phyloP scores from a whole-genome alignment of 192 early-diverging fungal genomes.

The Podila horticola region DNA sequence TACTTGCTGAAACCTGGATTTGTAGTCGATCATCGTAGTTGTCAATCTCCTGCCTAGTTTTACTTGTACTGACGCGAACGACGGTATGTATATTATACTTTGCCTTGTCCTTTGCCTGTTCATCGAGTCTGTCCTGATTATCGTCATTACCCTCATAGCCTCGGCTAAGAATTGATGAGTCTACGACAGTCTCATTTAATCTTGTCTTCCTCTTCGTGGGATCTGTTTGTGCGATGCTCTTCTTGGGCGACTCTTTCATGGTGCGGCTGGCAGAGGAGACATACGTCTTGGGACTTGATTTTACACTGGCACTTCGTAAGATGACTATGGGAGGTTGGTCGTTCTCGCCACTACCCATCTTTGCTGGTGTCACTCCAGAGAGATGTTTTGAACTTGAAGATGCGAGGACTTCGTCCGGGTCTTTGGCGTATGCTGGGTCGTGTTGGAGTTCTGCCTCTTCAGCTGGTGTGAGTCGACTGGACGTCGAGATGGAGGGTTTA shows the following conservation, averaged over 20 bases:
- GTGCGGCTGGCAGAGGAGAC: too few relatives aligned
- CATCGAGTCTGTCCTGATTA: not conserved
- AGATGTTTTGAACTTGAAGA: not conserved
- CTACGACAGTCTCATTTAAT: not conserved
- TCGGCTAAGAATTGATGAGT: not conserved
- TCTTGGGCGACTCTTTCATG: too few relatives aligned
- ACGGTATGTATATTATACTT: not conserved
- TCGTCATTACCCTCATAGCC: not conserved
- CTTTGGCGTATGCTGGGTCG: not conserved
- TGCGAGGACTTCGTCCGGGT: not conserved
- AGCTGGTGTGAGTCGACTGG: slow-evolving; percentile 16
- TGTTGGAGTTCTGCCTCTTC: slow-evolving; percentile 22
- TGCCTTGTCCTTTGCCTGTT: not conserved
- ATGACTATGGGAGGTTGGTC: too few relatives aligned
- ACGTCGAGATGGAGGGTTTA: slow-evolving; percentile 10
- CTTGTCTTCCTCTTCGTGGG: too few relatives aligned
- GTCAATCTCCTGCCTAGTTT: not conserved
- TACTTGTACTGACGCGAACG: not conserved
- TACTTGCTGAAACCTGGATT: too few relatives aligned
- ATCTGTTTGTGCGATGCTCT: too few relatives aligned
- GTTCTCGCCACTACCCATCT: too few relatives aligned
- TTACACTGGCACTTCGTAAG: too few relatives aligned
- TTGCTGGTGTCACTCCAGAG: too few relatives aligned
- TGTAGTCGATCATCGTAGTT: not conserved
- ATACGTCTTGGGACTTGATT: too few relatives aligned